Percentiles rank a stretch among this genome's conserved stretches.
Evolutionary conservation across 192 early-diverging fungal genomes (phyloP).

Genomic region (Backusella macrospora): DNA sequence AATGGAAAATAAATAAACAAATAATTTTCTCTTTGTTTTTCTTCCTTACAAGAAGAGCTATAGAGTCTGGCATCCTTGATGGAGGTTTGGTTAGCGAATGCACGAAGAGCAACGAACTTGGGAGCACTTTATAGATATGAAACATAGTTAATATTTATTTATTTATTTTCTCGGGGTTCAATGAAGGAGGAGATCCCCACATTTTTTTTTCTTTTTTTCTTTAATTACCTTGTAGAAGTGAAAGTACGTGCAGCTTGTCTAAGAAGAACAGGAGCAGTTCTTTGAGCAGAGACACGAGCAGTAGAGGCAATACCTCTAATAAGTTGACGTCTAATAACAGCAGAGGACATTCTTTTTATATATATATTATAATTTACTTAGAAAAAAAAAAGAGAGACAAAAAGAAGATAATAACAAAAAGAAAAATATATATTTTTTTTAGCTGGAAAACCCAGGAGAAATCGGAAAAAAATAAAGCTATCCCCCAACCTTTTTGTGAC

Average conservation of each 20-base stretch:
- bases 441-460: conserved; percentile 29
- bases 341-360: conserved; percentile 27
- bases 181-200: neutral
- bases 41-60: conserved; percentile 54
- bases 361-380: conserved; percentile 9
- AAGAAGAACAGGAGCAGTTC: conserved; percentile 35
- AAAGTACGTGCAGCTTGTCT: conserved; percentile 44
- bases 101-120: conserved; percentile 47
- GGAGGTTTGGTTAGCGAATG: conserved; percentile 39
- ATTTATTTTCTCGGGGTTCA: neutral
- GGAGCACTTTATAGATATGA: conserved; percentile 14
- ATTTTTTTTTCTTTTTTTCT: neutral
- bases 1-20: neutral
- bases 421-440: conserved; percentile 6
- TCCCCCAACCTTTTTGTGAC: conserved; percentile 9
- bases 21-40: conserved; percentile 19
- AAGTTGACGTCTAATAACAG: conserved; percentile 39
- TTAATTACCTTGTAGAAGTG: conserved; percentile 42
- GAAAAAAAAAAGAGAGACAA: conserved; percentile 13
- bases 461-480: conserved; percentile 9
- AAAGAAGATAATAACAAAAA: neutral
- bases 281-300: conserved; percentile 32
- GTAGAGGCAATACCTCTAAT: conserved; percentile 29
- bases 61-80: conserved; percentile 50
- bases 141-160: neutral